Conservation (phyloP, 176 grass and related monocot genomes). For the Zoysia pacifica region DNA sequence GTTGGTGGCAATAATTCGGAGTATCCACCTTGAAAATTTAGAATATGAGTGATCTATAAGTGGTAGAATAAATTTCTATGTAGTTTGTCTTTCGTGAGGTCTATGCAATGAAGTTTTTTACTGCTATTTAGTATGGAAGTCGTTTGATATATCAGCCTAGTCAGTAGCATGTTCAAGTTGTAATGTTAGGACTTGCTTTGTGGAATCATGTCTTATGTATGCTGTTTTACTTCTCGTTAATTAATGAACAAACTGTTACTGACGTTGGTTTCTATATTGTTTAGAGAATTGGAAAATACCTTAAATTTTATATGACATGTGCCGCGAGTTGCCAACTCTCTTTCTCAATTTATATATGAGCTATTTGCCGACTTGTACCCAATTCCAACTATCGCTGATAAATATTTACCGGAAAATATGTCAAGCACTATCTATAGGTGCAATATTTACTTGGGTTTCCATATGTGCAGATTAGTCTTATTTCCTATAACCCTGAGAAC, state of each 20-base stretch:
- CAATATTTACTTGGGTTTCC: too few species aligned
- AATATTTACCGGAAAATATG: too few species aligned
- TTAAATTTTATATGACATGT: too few species aligned
- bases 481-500: too few species aligned
- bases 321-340: too few species aligned
- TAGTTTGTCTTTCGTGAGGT: not conserved
- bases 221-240: not conserved
- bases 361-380: too few species aligned
- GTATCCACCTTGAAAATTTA: too few species aligned
- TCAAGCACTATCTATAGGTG: too few species aligned
- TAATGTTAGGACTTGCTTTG: not conserved
- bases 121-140: not conserved
- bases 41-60: not conserved
- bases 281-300: not conserved
- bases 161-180: not conserved
- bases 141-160: not conserved
- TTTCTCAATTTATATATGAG: too few species aligned
- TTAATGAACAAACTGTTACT: not conserved
- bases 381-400: too few species aligned
- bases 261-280: not conserved
- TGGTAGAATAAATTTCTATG: not conserved
- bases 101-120: too few species aligned
- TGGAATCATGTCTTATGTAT: not conserved
- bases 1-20: not conserved
- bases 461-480: too few species aligned